Base-by-base conservation (phyloP, 83 land plant genomes). In the Picea mariana region DNA sequence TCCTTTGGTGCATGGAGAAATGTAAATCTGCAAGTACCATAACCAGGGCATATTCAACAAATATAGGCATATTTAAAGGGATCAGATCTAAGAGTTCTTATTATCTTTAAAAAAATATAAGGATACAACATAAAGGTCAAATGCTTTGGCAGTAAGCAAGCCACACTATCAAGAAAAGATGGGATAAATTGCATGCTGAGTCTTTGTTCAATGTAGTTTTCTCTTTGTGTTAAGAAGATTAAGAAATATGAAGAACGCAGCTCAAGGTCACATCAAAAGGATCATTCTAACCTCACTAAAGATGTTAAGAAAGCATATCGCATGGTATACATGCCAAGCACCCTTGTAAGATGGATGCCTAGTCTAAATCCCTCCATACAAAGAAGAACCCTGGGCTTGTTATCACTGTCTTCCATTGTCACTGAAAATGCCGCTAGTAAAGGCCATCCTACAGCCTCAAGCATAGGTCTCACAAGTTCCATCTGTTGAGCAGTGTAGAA, bases 361-460 rank as follows among this genome's bases (percentile, higher is more conserved):
- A 90, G 81, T 78, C 83, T 91, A 80, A 96, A 92, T 62, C 99
- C 99, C 69, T 94, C 94, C 97, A 98, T 93, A 77, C 99, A 96
- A 15, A 94, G 87, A 80, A 80, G 69, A 80, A 94, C 90, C 65
- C 91, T 85, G 15, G 97, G 86, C 23, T 93, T 98, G 67, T 92
- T 93, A 20, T 98, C 97, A 80, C 90, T 92, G 84, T 98, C 97
- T 87, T 91, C 98, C 97, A 98, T 91, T 12, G 90, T 96, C 18
- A 96, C 97, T 77, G 97, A 91, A 83, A 98, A 91, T 68, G 96
- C 93, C 38, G 96, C 99, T 77, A 98, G 97, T 83, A 98, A 83
- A 20, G 99, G 97, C 98, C 98, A 94, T 9, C 99, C 99, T 40
- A 94, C 93, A 83, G 95, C 96, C 81, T 98, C 99, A 80, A 98